Evolutionary conservation across 192 early-diverging fungal genomes (phyloP), one percentile per base, ranked within the genome.

Genomic region (Entrophospora sp.): DNA sequence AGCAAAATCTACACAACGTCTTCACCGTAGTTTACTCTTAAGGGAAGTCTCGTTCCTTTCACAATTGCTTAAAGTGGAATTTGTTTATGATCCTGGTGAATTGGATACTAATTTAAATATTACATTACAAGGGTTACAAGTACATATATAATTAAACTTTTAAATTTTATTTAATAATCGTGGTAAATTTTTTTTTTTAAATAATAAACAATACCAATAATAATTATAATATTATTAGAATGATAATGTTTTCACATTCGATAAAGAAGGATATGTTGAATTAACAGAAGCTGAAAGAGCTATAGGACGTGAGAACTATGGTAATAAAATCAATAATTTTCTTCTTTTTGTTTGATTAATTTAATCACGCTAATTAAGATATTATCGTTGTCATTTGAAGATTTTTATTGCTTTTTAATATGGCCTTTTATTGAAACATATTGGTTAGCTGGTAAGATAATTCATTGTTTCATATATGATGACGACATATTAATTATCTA

Each of bases 401-500:
- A 91, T 68, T 89, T 92, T 67, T 85, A 83, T 52, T 89, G 89
- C 61, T 93, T 91, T 70, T 69, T 93, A 49, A 72, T 91, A 45
- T 93, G 91, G 91, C 89, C 89, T n/a, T 93, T 90, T 65, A 73
- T 93, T 35, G 91, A 93, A 67, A 88, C 88, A 45, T 93, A 93
- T 69, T 93, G 91, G 91, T 72, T 93, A 9, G 83, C 87, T 18
- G 81, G 84, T 20, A 74, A 86, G 34, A 75, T 77, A 1, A 37
- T 67, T 80, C 76, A 52, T 60, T 34, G 52, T 80, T 37, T 24
- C 27, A 64, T 13, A 37, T 16, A 20, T n/a, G n/a, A n/a, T n/a
- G n/a, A n/a, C n/a, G n/a, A n/a, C n/a, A n/a, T n/a, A n/a, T n/a
- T n/a, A n/a, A n/a, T n/a, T n/a, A n/a, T n/a, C n/a, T n/a, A n/a